Evolutionary conservation across 2,329 filamentous ascomycete species (phyloP).

Genomic region (Nakataea oryzae): DNA sequence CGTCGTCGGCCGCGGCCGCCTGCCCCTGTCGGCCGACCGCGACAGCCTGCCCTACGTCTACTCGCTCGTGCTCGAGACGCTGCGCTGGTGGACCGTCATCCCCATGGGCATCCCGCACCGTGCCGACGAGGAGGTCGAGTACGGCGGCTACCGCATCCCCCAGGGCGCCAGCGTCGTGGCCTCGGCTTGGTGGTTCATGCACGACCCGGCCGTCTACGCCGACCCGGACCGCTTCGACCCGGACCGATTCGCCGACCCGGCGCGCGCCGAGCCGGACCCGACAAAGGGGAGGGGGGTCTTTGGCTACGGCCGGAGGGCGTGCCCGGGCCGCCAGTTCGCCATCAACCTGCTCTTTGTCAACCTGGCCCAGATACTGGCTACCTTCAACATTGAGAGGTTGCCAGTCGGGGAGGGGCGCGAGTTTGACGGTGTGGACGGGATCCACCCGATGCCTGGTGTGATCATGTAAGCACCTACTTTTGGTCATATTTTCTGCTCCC

Average conservation of each 20-base stretch:
- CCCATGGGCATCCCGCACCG: slow-evolving; percentile 26
- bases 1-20: slow-evolving; percentile 19
- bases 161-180: slow-evolving; percentile 30
- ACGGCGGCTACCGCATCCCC: slow-evolving; percentile 36
- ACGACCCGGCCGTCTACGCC: slow-evolving; percentile 11
- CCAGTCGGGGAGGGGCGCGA: neutral
- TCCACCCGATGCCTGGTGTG: neutral
- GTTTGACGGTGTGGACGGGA: neutral
- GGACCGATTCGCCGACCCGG: slow-evolving; percentile 8
- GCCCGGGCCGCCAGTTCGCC: slow-evolving; percentile 31
- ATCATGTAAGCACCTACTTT: neutral
- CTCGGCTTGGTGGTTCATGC: slow-evolving; percentile 20
- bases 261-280: slow-evolving; percentile 18
- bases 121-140: slow-evolving; percentile 34
- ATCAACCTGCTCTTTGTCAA: slow-evolving; percentile 32
- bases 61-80: slow-evolving; percentile 18
- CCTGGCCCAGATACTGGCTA: slow-evolving; percentile 21
- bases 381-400: slow-evolving; percentile 11
- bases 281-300: slow-evolving; percentile 15
- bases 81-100: neutral
- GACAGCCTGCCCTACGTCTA: slow-evolving; percentile 19
- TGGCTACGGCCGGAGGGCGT: slow-evolving; percentile 33
- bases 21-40: slow-evolving; percentile 20
- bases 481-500: too few species aligned
- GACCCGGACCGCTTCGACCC: slow-evolving; percentile 13